Conservation (phyloP, 2,329 filamentous ascomycete genomes). For the Lachnellula hyalina region DNA sequence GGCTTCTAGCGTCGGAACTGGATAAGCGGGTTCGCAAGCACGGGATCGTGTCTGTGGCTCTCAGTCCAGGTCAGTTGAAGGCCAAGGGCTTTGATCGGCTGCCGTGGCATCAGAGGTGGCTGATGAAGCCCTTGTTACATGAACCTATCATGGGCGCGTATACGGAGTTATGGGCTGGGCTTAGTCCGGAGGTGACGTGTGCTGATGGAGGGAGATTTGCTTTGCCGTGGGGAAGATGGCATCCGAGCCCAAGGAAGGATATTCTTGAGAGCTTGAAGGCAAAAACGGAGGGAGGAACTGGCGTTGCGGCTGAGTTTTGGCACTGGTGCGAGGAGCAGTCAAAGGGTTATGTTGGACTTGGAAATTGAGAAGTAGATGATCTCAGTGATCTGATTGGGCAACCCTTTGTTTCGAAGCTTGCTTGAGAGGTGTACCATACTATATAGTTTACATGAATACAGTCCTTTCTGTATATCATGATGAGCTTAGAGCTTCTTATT, state of each 20-base stretch:
- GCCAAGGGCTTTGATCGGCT: conserved; percentile 7
- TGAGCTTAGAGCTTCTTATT: too few species aligned
- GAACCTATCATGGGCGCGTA: conserved; percentile 19
- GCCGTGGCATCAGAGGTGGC: not conserved
- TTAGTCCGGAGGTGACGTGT: conserved; percentile 9
- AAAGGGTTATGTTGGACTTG: not conserved
- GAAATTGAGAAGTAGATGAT: too few species aligned
- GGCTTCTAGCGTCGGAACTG: conserved; percentile 15
- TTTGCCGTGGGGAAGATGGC: conserved; percentile 35
- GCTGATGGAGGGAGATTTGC: conserved; percentile 18
- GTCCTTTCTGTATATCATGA: too few species aligned
- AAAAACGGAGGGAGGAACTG: conserved; percentile 19
- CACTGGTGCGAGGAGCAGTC: conserved; percentile 19
- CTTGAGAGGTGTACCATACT: too few species aligned
- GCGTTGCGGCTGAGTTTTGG: conserved; percentile 19
- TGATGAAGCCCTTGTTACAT: conserved; percentile 11
- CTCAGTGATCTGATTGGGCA: too few species aligned
- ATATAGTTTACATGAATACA: too few species aligned
- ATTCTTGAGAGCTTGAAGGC: conserved; percentile 13
- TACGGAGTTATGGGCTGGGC: conserved; percentile 19
- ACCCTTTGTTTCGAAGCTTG: too few species aligned
- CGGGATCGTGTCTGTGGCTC: conserved; percentile 12
- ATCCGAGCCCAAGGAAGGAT: conserved; percentile 25
- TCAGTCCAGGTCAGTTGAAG: conserved; percentile 16
- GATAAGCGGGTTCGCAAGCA: not conserved